Evolutionary conservation across 1,139 yeast species (phyloP), one percentile per base, ranked within the genome.

Genomic region (Geotrichum carabidarum): DNA sequence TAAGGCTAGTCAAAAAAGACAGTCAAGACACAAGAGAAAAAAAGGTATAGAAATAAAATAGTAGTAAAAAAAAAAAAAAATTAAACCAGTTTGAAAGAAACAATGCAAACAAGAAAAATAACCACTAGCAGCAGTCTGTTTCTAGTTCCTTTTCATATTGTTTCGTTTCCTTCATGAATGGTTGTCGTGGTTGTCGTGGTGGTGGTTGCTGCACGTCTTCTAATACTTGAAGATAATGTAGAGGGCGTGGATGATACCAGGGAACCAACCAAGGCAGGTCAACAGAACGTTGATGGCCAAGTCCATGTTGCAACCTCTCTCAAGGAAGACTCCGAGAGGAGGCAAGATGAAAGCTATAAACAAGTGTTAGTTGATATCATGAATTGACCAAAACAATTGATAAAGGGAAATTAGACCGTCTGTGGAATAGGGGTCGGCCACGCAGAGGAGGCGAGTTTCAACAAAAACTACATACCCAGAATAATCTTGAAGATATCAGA

Each of bases 251-350:
- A 83, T 74, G 57, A 82, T 80, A 65, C 65, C 69, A 48, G 60
- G 89, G 83, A 69, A 80, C 70, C 78, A 83, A 55, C 87, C 90
- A 58, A 83, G 74, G 53, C 79, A 68, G 46, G 86, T 81, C 69
- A 84, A 77, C 56, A 83, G 59, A 57, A 83, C 73, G 71, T 82
- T 83, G 66, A 85, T 74, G 53, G 83, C 71, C 52, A 85, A 72
- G 37, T 84, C 74, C 15, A 73, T 66, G 22, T 77, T 71, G 67
- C 86, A 81, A 40, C 91, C 93, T 62, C 77, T 74, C 72, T 84
- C 89, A 60, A 83, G 68, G 71, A 83, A 83, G 15, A 85, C 93
- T 59, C 90, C 91, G 59, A 85, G 71, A 54, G 91, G 91, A 50
- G 91, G 91, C 59, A 84, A 73, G 62, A 85, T 70, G 64, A 84